Evolutionary conservation across 805 yeast genomes (phyloP), one percentile per base, ranked within the genome.

Genomic region (Diddensiella transvaalensis): DNA sequence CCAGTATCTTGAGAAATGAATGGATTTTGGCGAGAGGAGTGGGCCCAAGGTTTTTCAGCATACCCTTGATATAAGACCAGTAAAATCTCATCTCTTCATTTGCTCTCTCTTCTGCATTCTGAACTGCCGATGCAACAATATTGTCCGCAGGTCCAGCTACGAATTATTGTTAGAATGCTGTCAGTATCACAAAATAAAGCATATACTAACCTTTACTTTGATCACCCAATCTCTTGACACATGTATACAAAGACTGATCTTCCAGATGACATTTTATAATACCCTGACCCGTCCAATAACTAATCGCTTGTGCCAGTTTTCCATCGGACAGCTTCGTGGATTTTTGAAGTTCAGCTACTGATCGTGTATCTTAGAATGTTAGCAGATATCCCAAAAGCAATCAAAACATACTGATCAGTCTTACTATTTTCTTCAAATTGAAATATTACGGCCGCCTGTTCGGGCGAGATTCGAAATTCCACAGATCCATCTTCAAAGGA

Each of bases 201-300:
- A 26, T 26, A 26, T 26, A 26, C 32, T 8, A 32, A 51, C 11
- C 26, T 24, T 10, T 30, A 21, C 24, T 44, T 22, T 26, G 19
- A 26, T 55, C 61, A 11, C 61, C 66, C 45, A 53, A 53, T 4
- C 50, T 54, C 51, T 77, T 83, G 29, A 72, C 64, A 2, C 73
- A 72, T 21, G 17, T 6, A 59, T 64, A 59, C 21, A n/a, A n/a
- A 8, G 67, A 79, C 17, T 55, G 43, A n/a, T 66, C 68, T 4
- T 65, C 67, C 1, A 68, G 62, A 40, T 74, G 74, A 2, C 38
- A 39, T 26, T 63, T 51, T 3, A 90, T 56, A 0, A 88, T 78
- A 0, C 77, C 79, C 41, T 75, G 64, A 18, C 74, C 69, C 2
- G 77, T 75, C 97, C 97, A 90, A 59, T 75, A 87, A 3, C 65